Conservation (phyloP, 176 grass and related monocot species). For the Guadua angustifolia region DNA sequence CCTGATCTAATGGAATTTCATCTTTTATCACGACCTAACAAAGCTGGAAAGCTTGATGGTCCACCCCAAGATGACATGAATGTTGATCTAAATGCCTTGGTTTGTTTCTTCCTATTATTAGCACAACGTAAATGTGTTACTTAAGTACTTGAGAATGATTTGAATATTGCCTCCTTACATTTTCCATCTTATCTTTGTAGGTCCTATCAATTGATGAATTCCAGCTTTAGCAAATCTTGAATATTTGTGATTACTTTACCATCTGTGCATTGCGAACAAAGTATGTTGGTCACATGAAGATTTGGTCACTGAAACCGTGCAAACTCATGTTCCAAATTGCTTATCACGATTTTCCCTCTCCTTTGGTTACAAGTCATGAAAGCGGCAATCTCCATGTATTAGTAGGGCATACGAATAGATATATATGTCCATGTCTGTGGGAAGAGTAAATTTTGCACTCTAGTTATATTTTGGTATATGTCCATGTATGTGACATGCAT, state of each 20-base stretch:
- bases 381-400: no score
- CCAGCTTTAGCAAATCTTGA: slow-evolving; percentile 77
- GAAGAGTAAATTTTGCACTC: no score
- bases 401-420: no score
- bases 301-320: no score
- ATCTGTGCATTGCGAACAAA: slow-evolving; percentile 79
- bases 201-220: slow-evolving; percentile 73
- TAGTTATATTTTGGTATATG: no score
- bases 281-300: slow-evolving; percentile 67
- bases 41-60: slow-evolving; percentile 77
- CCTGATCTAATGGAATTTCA: slow-evolving; percentile 9
- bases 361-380: no score
- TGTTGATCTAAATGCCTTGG: slow-evolving; percentile 78
- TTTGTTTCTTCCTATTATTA: slow-evolving; percentile 56
- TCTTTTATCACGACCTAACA: slow-evolving; percentile 67
- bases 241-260: no score
- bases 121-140: slow-evolving; percentile 23
- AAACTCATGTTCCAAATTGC: no score
- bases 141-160: slow-evolving; percentile 23
- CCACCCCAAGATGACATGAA: slow-evolving; percentile 77
- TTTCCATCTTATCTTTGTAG: slow-evolving; percentile 56
- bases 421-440: no score
- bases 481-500: no score
- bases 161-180: slow-evolving; percentile 27
- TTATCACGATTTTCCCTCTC: no score